These are phyloP conservation scores for Pseudopithomyces chartarum DNA, from an alignment of 2,329 filamentous ascomycete genomes.

Conservation along the genomic window DNA sequence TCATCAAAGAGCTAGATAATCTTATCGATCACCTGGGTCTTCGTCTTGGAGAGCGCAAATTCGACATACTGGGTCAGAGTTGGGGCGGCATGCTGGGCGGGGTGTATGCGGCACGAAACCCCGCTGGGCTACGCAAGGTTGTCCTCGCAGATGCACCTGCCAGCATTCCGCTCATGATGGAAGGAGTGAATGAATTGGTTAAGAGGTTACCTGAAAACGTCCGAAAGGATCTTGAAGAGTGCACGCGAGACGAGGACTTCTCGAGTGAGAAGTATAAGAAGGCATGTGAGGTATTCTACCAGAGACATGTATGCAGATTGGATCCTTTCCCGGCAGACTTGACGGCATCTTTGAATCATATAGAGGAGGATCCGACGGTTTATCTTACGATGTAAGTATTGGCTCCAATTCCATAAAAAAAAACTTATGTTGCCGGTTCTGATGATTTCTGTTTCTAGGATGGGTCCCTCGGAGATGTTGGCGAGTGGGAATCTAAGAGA, in stretches of 20 bases:
- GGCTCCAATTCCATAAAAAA: too few relatives aligned
- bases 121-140: slow-evolving; percentile 43
- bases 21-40: slow-evolving; percentile 51
- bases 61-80: slow-evolving; percentile 56
- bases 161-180: slow-evolving; percentile 25
- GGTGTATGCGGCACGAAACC: slow-evolving; percentile 42
- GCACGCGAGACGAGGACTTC: slow-evolving; percentile 11
- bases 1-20: slow-evolving; percentile 57
- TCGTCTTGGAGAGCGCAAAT: slow-evolving; percentile 38
- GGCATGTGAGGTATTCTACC: slow-evolving; percentile 13
- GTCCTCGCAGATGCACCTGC: slow-evolving; percentile 33
- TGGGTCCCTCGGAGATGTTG: slow-evolving; percentile 40
- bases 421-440: background rate
- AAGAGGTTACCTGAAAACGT: slow-evolving; percentile 25
- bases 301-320: slow-evolving; percentile 9
- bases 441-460: background rate
- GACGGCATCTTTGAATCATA: slow-evolving; percentile 22
- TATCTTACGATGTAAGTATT: slow-evolving; percentile 41
- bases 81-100: slow-evolving; percentile 61
- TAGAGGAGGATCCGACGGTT: slow-evolving; percentile 41
- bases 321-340: slow-evolving; percentile 25
- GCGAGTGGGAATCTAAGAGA: slow-evolving; percentile 46
- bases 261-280: slow-evolving; percentile 18
- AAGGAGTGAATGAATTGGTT: slow-evolving; percentile 23
- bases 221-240: slow-evolving; percentile 20